These are phyloP conservation scores for Stentor coeruleus DNA, from an alignment of 73 alveolate species.

Conservation along the genomic window DNA sequence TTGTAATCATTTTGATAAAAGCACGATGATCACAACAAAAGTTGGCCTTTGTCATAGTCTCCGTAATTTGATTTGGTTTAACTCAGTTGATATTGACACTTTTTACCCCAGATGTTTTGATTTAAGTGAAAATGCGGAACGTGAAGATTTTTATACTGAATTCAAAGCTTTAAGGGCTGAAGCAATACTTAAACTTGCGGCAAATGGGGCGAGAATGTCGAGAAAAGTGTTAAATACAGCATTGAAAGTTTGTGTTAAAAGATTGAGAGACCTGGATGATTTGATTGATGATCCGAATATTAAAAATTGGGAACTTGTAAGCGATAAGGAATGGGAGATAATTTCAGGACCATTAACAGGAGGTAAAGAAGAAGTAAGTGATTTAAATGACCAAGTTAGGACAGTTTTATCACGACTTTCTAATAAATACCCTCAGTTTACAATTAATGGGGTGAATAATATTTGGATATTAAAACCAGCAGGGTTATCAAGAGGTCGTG, in stretches of 20 bases:
- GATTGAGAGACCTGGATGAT: conserved; percentile 43
- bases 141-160: conserved; percentile 83
- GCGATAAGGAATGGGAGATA: conserved; percentile 75
- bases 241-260: conserved; percentile 39
- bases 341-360: conserved; percentile 43
- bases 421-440: conserved; percentile 35
- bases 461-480: conserved; percentile 83
- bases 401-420: conserved; percentile 21
- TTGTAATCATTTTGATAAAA: conserved; percentile 71
- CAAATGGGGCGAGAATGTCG: conserved; percentile 19
- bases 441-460: conserved; percentile 54
- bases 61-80: conserved; percentile 78
- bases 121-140: conserved; percentile 72
- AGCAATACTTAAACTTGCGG: conserved; percentile 43
- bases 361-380: conserved; percentile 41
- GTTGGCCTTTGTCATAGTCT: conserved; percentile 80
- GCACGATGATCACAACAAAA: conserved; percentile 82
- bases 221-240: conserved; percentile 47
- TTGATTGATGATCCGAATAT: conserved; percentile 50
- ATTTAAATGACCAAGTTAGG: conserved; percentile 35
- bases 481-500: conserved; percentile 47
- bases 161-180: conserved; percentile 61
- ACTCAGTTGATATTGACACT: conserved; percentile 81
- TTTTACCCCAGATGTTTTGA: conserved; percentile 93
- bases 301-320: conserved; percentile 41